Percentiles rank a stretch among this genome's conserved stretches.
phyloP scores from a whole-genome alignment of 139 green algal species.

The Chlorella sp. region DNA sequence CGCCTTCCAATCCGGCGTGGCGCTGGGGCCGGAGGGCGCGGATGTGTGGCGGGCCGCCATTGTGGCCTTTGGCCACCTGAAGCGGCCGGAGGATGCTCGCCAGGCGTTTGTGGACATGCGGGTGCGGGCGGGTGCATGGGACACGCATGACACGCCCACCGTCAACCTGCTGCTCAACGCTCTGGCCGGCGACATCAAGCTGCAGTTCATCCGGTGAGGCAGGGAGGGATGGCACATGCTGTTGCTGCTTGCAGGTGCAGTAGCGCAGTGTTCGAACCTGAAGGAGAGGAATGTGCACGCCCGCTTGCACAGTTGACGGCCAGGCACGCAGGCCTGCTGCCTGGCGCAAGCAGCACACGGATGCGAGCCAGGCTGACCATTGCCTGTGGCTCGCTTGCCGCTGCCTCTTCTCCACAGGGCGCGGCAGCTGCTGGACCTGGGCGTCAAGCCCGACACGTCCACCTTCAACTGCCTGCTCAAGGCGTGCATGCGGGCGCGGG shows the following conservation, averaged over 20 bases:
- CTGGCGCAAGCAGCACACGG: no score
- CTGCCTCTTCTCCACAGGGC: background rate
- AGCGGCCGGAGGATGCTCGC: background rate
- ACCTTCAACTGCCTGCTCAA: constrained; percentile 73
- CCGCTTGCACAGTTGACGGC: no score
- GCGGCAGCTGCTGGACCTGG: constrained; percentile 51
- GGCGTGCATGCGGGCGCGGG: constrained; percentile 49
- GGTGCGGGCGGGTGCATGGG: constrained; percentile 12
- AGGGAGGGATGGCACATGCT: no score
- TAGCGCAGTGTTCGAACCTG: no score
- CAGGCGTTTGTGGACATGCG: constrained; percentile 39
- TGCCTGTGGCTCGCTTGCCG: constrained; percentile 22
- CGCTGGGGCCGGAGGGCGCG: background rate
- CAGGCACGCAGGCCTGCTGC: no score
- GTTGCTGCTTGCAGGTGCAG: no score
- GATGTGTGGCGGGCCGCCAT: constrained; percentile 40
- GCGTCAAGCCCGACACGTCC: constrained; percentile 54
- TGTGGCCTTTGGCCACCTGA: constrained; percentile 28
- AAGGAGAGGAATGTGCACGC: no score
- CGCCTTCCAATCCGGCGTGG: background rate
- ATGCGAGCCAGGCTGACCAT: no score
- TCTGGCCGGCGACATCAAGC: constrained; percentile 13
- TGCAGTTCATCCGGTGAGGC: constrained; percentile 38
- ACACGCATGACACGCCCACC: constrained; percentile 8
- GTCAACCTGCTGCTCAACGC: constrained; percentile 52